Conservation (phyloP, 371 early-diverging fungal species). For the Mucor irregularis region DNA sequence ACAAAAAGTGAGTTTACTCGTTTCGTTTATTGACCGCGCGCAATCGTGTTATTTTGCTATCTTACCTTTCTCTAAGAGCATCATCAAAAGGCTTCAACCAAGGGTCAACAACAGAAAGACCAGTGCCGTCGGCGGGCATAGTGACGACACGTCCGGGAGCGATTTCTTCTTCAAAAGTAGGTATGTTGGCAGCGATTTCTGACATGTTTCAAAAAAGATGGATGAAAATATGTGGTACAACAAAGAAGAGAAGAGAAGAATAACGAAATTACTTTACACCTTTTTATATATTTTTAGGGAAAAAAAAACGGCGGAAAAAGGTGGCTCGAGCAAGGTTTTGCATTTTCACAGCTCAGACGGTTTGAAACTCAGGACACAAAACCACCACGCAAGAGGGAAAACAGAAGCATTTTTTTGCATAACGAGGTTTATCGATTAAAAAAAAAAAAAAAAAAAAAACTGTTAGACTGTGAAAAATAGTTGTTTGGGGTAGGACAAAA, state of each 20-base stretch:
- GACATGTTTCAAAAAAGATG: not conserved
- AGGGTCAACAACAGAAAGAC: slow-evolving; percentile 65
- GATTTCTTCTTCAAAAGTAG: slow-evolving; percentile 37
- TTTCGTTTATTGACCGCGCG: no score
- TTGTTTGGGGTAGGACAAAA: no score
- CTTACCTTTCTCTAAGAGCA: slow-evolving; percentile 63
- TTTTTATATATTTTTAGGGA: no score
- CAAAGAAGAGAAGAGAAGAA: not conserved
- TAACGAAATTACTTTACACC: not conserved
- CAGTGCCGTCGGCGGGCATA: slow-evolving; percentile 60
- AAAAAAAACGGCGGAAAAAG: no score
- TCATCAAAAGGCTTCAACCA: slow-evolving; percentile 69
- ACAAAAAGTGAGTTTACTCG: not conserved
- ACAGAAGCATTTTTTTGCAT: slow-evolving; percentile 2
- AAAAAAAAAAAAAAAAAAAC: no score
- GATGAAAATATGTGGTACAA: not conserved
- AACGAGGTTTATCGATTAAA: no score
- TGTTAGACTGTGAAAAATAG: no score
- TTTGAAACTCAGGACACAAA: slow-evolving; percentile 8
- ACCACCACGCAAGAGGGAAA: not conserved
- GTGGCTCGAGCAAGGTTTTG: slow-evolving; percentile 15
- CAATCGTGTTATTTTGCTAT: not conserved
- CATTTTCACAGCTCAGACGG: not conserved
- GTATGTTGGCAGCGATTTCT: not conserved
- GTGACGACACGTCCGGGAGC: slow-evolving; percentile 41